Evolutionary conservation across 345 rosid genomes (phyloP).

Genomic region (Luvunga scandens): DNA sequence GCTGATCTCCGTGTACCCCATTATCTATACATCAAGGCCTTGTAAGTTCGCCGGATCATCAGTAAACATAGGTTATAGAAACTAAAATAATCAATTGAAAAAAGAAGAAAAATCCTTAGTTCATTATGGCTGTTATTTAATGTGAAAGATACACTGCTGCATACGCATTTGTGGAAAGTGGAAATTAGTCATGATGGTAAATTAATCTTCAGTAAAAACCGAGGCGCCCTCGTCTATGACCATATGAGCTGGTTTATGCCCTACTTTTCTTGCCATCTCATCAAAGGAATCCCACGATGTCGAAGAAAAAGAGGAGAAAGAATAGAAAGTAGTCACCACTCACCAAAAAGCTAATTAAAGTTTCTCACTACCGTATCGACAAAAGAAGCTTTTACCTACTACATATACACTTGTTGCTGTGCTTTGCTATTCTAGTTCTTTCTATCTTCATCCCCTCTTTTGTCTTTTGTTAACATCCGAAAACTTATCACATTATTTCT

Average conservation of each 20-base stretch:
- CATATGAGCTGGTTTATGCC: constrained; percentile 48
- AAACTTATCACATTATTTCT: not conserved
- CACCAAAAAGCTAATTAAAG: constrained; percentile 24
- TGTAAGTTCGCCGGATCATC: too few species aligned
- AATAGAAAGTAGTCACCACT: not conserved
- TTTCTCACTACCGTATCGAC: constrained; percentile 28
- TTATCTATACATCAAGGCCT: not conserved
- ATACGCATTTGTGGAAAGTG: not conserved
- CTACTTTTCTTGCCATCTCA: constrained; percentile 50
- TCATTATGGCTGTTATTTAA: not conserved
- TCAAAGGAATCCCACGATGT: constrained; percentile 48
- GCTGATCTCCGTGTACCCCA: not conserved
- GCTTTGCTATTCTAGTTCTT: not conserved
- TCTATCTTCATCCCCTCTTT: not conserved
- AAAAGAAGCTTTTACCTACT: constrained; percentile 45
- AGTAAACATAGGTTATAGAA: not conserved
- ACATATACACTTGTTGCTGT: not conserved
- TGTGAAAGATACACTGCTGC: not conserved
- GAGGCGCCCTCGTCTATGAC: constrained; percentile 34
- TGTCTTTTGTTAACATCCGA: not conserved
- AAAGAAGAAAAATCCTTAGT: not conserved
- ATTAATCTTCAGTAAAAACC: not conserved
- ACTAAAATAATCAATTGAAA: not conserved
- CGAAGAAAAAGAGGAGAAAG: not conserved
- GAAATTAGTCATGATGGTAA: not conserved